Evolutionary conservation across 2,329 filamentous ascomycete species (phyloP).

Genomic region (Penicillium sp.): DNA sequence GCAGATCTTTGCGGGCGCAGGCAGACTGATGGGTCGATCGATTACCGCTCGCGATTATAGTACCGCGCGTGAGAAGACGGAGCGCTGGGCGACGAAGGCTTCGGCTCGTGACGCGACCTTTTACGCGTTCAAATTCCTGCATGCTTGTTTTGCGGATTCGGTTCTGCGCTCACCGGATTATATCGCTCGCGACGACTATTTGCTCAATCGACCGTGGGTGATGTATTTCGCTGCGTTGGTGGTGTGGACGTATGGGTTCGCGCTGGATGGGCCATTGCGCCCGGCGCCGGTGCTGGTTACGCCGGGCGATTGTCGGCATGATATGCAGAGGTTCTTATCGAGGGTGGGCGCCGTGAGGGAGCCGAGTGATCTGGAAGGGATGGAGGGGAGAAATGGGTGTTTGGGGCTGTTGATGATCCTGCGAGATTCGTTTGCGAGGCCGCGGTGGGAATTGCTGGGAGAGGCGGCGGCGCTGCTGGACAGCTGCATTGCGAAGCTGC

Average conservation of each 20-base stretch:
- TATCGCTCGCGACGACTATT: slow-evolving; percentile 81
- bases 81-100: slow-evolving; percentile 85
- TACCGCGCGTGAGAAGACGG: slow-evolving; percentile 76
- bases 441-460: slow-evolving; percentile 88
- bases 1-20: slow-evolving; percentile 91
- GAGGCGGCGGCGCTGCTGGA: slow-evolving; percentile 80
- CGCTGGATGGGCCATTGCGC: slow-evolving; percentile 77
- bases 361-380: slow-evolving; percentile 75
- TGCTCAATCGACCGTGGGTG: slow-evolving; percentile 93
- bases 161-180: slow-evolving; percentile 56
- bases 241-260: slow-evolving; percentile 94
- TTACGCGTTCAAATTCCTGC: slow-evolving; percentile 87
- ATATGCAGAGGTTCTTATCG: slow-evolving; percentile 80
- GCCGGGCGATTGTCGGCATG: slow-evolving; percentile 68
- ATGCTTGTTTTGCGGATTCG: slow-evolving; percentile 70
- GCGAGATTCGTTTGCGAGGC: slow-evolving; percentile 77
- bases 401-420: slow-evolving; percentile 80
- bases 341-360: slow-evolving; percentile 72
- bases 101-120: slow-evolving; percentile 89
- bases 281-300: slow-evolving; percentile 57
- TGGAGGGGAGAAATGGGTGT: slow-evolving; percentile 80
- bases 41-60: slow-evolving; percentile 82
- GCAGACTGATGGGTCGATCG: slow-evolving; percentile 79
- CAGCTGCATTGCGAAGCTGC: slow-evolving; percentile 74
- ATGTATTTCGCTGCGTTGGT: slow-evolving; percentile 90